A percentile compares a stretch with the other conserved stretches of the same genome.
phyloP scores from a whole-genome alignment of 2,329 filamentous ascomycete species.

The Thielaviopsis euricoi region DNA sequence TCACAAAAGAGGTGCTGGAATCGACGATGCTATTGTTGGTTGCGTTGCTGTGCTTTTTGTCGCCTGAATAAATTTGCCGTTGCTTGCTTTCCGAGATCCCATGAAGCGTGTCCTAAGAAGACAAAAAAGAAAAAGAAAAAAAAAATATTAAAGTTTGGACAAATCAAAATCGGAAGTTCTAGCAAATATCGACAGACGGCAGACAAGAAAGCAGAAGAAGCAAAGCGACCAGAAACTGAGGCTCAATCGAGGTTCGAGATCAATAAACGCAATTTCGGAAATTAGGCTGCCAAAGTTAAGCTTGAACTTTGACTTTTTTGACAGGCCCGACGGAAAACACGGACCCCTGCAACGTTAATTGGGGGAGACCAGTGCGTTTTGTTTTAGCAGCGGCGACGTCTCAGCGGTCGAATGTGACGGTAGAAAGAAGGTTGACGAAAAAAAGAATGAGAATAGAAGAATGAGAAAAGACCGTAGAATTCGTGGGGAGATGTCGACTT shows the following conservation, averaged over 20 bases:
- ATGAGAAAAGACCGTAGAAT: neutral
- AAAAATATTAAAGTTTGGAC: constrained; percentile 3
- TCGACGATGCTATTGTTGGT: neutral
- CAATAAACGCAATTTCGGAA: neutral
- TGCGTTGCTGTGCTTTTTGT: neutral
- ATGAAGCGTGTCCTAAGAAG: neutral
- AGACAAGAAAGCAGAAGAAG: constrained; percentile 3
- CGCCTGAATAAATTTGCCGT: neutral
- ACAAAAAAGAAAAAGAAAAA: constrained; percentile 3
- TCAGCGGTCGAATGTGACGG: neutral
- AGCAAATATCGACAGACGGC: too few relatives aligned
- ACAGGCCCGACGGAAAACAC: constrained; percentile 2
- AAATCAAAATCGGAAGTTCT: neutral
- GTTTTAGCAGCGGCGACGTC: neutral
- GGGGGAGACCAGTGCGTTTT: neutral
- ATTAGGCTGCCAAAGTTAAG: neutral
- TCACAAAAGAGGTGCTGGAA: neutral
- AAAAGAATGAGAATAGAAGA: neutral
- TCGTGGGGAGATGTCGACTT: neutral
- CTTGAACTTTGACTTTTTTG: neutral
- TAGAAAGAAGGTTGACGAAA: neutral
- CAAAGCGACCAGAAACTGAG: neutral
- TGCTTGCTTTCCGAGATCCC: neutral
- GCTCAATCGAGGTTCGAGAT: neutral
- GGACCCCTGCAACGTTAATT: neutral